Base-by-base conservation (phyloP, 140 eudicot species). In the Bidens hawaiensis region DNA sequence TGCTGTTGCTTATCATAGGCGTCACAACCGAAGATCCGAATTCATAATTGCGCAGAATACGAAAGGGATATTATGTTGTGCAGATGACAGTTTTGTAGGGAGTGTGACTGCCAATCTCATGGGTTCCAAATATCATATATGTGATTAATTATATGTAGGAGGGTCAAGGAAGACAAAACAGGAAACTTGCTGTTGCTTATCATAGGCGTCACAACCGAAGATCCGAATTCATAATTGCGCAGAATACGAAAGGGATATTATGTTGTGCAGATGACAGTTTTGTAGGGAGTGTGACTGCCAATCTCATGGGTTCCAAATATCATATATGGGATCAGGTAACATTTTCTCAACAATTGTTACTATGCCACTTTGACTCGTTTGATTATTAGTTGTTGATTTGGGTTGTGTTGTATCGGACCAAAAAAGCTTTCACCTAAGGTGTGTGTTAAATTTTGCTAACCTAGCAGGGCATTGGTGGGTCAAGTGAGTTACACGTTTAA, bases 121-220 rank as follows among this genome's bases (percentile, higher is more conserved):
- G 78, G 99, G 99, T 49, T 85, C 96, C 19, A 87, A 82, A 71
- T 93, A n/a, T n/a, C n/a, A n/a, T n/a, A n/a, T n/a, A n/a, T 38
- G 18, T 38, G 38, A 10, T 63, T 41, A 62, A 6, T 47, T 6
- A 38, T 5, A 65, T 67, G 26, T 67, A 93, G 99, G 99, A 93
- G 76, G 99, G 99, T 21, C 78, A 93, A 64, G 99, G 99, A 23
- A 52, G 99, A 43, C 89, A 85, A 55, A 88, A 93, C 50, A 76
- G 99, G 43, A 88, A 88, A 63, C 96, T 93, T 67, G 99, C 95
- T 0, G 87, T 88, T 36, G 99, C 99, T 26, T 79, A 60, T 72
- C 96, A 88, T 75, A 67, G 74, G 28, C 79, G 95, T 19, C 87
- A 73, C 14, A 81, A 62, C 59, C 94, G 99, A 40, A 83, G 95